These are phyloP conservation scores for Pleurotus tuber-regium DNA, from an alignment of 768 basidiomycete genomes.

Conservation along the genomic window DNA sequence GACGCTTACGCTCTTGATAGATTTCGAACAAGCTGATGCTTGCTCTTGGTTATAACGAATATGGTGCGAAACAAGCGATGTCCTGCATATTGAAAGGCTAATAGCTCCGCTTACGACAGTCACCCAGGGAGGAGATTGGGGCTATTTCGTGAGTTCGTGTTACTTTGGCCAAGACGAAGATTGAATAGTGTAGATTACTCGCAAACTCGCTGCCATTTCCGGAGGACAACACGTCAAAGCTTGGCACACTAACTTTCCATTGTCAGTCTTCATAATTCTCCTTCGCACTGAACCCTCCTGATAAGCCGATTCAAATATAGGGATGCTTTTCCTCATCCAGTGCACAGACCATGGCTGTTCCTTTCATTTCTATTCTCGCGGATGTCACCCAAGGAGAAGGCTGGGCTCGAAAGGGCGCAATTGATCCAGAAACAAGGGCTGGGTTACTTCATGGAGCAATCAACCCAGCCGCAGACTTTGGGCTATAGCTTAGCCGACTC, in stretches of 20 bases:
- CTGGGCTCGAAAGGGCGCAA: slow-evolving; percentile 25
- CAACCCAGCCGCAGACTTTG: slow-evolving; percentile 33
- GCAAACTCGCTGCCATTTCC: slow-evolving; percentile 25
- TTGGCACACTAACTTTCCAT: slow-evolving; percentile 48
- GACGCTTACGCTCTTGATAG: slow-evolving; percentile 19
- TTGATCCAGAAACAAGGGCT: slow-evolving; percentile 22
- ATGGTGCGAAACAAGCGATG: too few species aligned
- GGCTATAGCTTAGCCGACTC: slow-evolving; percentile 44
- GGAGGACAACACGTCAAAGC: slow-evolving; percentile 43
- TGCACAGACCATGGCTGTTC: slow-evolving; percentile 4
- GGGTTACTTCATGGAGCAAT: slow-evolving; percentile 29
- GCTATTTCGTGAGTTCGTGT: slow-evolving; percentile 14
- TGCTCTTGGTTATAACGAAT: slow-evolving; percentile 43
- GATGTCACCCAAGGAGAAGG: slow-evolving; percentile 25
- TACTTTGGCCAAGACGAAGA: too few species aligned
- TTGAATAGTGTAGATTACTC: slow-evolving; percentile 30
- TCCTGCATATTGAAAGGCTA: background rate
- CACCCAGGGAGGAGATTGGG: slow-evolving; percentile 38
- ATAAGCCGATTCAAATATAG: too few species aligned
- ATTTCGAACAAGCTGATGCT: slow-evolving; percentile 48
- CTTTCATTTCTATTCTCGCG: background rate
- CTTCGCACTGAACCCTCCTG: too few species aligned
- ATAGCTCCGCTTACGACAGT: slow-evolving; percentile 35
- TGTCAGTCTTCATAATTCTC: slow-evolving; percentile 30
- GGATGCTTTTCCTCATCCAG: slow-evolving; percentile 1